Evolutionary conservation across 2,329 filamentous ascomycete species (phyloP), one percentile per base, ranked within the genome.

Genomic region (Kalmusia sp.): DNA sequence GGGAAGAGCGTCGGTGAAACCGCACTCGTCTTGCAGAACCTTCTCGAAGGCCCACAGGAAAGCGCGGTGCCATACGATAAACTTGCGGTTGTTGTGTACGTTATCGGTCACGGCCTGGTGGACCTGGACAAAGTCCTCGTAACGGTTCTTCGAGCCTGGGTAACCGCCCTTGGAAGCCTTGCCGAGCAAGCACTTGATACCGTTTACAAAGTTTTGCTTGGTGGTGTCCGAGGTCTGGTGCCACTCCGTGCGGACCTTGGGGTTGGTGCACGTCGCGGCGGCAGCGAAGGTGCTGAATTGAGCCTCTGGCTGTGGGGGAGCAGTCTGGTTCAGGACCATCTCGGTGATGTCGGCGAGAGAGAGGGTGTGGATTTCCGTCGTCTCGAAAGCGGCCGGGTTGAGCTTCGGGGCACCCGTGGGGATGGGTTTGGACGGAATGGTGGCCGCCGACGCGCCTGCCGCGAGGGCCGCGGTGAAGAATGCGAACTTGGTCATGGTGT

Each of bases 51-150:
- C 62, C 67, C 78, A 74, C 31, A 70, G 61, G 61, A 68, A 75
- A 64, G 77, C 76, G 31, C 77, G 69, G 65, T 79, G 77, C 77
- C 77, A 79, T 24, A 76, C 61, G 21, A 77, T 61, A 68, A 78
- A 78, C 51, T 72, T 73, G 46, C 56, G 40, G 54, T 67, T 73
- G 25, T 57, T 57, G 52, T 73, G 70, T 2, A 73, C 68, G 44
- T 71, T 70, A 41, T 64, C 64, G 1, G 69, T 73, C 19, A 71
- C 53, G 3, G 43, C 57, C 54, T 73, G 70, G 61, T 73, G 70
- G 17, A 73, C 62, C 22, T 67, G 64, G 28, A 72, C 68, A 14
- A 72, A 40, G 28, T 73, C 70, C 52, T 73, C 70, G 43, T 73
- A 73, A 22, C 68, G 65, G 51, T 63, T 71, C 41, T 37, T 62